Evolutionary conservation across 768 basidiomycete species (phyloP), one percentile per base, ranked within the genome.

Genomic region (Agrocybe chaxingu): DNA sequence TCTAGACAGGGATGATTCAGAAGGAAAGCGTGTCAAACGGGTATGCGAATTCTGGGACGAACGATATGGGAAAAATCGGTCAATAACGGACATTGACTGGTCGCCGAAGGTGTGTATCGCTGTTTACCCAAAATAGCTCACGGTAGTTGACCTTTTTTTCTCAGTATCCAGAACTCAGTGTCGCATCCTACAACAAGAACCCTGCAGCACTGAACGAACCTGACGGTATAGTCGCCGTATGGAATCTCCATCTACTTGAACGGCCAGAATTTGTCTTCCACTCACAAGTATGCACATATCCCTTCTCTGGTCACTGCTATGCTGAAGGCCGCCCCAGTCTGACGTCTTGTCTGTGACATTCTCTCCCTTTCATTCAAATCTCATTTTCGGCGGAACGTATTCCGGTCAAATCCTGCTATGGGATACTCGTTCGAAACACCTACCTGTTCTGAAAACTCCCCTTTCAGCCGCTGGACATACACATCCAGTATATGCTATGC

Each of bases 191-290:
- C 64, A 99, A 98, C 75, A 98, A 97, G 75, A 98, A 98, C 59
- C 86, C 92, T 5, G 85, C 88, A 3, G 90, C 93, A 0, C 67
- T 93, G 41, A 95, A 97, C 58, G 97, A 98, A 63, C 96, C 97
- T 0, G 95, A 98, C 57, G 97, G 97, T 7, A 87, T 98, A 47
- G 97, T 96, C 19, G 91, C 92, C 2, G 88, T 99, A 3, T 99
- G 97, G 97, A 98, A 98, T 66, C 72, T 97, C 33, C 97, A 98
- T 65, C 72, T 98, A 3, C 76, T 94, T 1, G 97, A 98, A 64
- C 81, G 96, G 55, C 95, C 97, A 24, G 97, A 99, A 65, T 99
- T 98, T 56, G 82, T 98, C 48, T 98, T 99, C 70, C 97, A 99
- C 65, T 94, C 97, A 2, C 97, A 97, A 75, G 96, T 97, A 51